Evolutionary conservation across 257 asterid genomes (phyloP), one percentile per base, ranked within the genome.

Genomic region (Solanum neorickii): DNA sequence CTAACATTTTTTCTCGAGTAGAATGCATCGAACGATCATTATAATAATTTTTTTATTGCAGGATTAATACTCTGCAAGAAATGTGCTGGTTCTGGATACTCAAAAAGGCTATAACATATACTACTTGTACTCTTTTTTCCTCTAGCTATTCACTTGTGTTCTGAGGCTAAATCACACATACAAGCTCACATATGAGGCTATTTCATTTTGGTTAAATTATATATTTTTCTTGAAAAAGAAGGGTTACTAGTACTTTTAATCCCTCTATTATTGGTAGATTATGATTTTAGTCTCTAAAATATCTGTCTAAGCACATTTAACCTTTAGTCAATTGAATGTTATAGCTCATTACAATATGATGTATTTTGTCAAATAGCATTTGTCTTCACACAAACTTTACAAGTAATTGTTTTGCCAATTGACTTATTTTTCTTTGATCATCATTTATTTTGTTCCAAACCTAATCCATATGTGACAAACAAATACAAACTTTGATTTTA

Each of bases 1-100:
- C 69, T 82, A 29, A 31, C 18, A 82, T 47, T 31, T 82, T 2
- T 25, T 80, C 46, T 47, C 1, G 2, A 80, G 18, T 47, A 47
- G 68, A 49, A 29, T 80, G 69, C 21, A 46, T 25, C 12, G 20
- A 74, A 37, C 11, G 82, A 21, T 74, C 82, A 12, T 74, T 74
- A 0, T 21, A 21, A 21, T 73, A 4, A 20, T 5, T 35, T 20
- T 2, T 56, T 82, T 21, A 33, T 60, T 60, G 82, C 93, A 95
- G 99, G 98, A 66, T 89, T 95, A 92, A 86, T 96, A 88, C 93
- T 96, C 46, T 96, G 98, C 97, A 96, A 96, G 95, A 96, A 92
- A 87, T 96, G 99, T 88, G 92, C 93, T 82, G 99, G 99, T 75
- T 94, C 99, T 68, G 99, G 99, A 87, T 96, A 96, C 90, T 93